phyloP scores from a whole-genome alignment of 441 rosid species.

The Populus trichocarpa region DNA sequence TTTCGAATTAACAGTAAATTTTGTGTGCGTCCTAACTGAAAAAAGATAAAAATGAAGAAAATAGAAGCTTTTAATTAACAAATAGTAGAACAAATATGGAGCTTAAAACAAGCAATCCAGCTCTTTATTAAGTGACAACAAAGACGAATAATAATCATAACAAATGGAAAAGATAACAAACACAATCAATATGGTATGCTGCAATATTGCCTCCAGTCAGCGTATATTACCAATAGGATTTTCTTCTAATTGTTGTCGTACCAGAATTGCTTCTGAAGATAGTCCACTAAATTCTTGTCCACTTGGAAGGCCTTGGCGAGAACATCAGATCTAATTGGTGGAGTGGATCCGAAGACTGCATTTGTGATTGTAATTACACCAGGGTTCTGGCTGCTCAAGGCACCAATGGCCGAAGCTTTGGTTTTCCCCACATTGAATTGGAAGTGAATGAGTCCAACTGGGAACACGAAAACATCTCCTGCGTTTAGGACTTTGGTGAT shows the following conservation, averaged over 20 bases:
- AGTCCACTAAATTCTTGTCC: background rate
- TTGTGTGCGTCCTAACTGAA: too few species aligned
- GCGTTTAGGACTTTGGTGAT: conserved; percentile 42
- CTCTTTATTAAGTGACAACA: background rate
- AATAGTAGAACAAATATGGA: too few species aligned
- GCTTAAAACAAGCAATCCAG: too few species aligned
- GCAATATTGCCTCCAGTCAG: background rate
- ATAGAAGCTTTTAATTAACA: too few species aligned
- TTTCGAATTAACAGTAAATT: too few species aligned
- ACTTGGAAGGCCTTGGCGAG: conserved; percentile 20
- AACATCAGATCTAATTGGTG: conserved; percentile 27
- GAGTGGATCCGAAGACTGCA: conserved; percentile 38
- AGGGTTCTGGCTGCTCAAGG: conserved; percentile 45
- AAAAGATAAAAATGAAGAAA: too few species aligned
- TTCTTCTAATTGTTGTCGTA: background rate
- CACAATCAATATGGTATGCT: background rate
- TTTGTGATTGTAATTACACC: conserved; percentile 34
- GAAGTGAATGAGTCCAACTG: conserved; percentile 52
- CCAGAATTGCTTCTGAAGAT: conserved; percentile 4
- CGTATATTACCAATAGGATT: background rate
- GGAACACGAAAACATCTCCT: conserved; percentile 53
- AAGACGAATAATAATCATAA: too few species aligned
- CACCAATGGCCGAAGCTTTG: conserved; percentile 31
- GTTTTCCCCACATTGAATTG: conserved; percentile 42
- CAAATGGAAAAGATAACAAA: background rate